Conservation (phyloP, 2,329 filamentous ascomycete species). For the Eutypella sp. region DNA sequence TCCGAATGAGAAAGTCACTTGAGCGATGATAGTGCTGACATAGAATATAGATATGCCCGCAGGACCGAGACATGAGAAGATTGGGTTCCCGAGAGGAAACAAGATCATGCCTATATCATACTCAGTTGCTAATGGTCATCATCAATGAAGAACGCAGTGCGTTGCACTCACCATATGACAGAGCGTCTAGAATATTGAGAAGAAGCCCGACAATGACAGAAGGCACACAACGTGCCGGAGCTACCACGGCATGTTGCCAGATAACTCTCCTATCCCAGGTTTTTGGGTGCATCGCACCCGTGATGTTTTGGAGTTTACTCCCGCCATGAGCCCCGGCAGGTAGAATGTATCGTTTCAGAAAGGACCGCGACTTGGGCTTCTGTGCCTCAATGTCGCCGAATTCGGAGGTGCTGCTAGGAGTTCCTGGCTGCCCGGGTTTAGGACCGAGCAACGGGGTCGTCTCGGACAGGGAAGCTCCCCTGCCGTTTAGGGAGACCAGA, state of each 20-base stretch:
- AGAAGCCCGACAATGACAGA: constrained; percentile 84
- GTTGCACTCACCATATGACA: constrained; percentile 71
- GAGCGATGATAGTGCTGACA: constrained; percentile 91
- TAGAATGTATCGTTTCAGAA: constrained; percentile 13
- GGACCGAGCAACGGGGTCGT: constrained; percentile 42
- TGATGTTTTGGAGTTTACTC: constrained; percentile 17
- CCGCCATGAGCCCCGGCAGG: constrained; percentile 19
- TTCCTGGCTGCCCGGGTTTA: constrained; percentile 25
- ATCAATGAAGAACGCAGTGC: not conserved
- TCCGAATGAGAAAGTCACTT: constrained; percentile 80
- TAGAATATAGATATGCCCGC: constrained; percentile 99
- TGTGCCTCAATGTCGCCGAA: constrained; percentile 46
- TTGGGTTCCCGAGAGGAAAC: constrained; percentile 81
- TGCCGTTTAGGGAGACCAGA: not conserved
- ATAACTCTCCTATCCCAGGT: constrained; percentile 66
- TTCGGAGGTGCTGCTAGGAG: constrained; percentile 24
- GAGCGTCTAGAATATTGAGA: constrained; percentile 86
- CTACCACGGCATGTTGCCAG: constrained; percentile 58
- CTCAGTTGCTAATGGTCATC: no score
- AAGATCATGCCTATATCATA: constrained; percentile 72
- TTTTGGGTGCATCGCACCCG: constrained; percentile 54
- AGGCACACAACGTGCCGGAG: constrained; percentile 69
- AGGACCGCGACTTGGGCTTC: constrained; percentile 29
- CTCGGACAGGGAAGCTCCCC: constrained; percentile 27
- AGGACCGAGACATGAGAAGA: constrained; percentile 81